These are phyloP conservation scores for Vigna nakashimae DNA, from an alignment of 306 rosid species.

Conservation along the genomic window DNA sequence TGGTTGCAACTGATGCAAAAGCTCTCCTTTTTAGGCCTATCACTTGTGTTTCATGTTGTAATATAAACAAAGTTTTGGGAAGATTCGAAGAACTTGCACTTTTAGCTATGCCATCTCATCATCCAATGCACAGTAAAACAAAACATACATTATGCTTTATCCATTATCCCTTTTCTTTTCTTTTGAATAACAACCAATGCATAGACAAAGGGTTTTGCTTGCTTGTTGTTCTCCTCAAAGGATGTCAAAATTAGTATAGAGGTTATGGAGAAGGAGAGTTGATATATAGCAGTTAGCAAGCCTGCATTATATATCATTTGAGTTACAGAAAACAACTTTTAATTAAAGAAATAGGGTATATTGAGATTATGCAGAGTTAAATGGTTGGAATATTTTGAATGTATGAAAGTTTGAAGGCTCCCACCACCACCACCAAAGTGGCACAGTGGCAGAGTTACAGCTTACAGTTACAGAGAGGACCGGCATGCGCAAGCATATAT, in stretches of 20 bases:
- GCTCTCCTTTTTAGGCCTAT: slow-evolving; percentile 48
- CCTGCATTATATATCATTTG: not conserved
- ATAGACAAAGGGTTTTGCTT: slow-evolving; percentile 5
- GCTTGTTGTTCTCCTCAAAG: not conserved
- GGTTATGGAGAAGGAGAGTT: slow-evolving; percentile 18
- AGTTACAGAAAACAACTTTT: slow-evolving; percentile 45
- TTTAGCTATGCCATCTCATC: slow-evolving; percentile 23
- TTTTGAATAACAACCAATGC: slow-evolving; percentile 11
- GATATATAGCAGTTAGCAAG: not conserved
- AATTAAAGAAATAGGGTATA: slow-evolving; percentile 2
- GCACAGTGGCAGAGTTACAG: slow-evolving; percentile 47
- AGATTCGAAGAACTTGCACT: slow-evolving; percentile 58
- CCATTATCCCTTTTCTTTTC: not conserved
- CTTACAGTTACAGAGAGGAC: slow-evolving; percentile 45
- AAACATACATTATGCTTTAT: slow-evolving; percentile 33
- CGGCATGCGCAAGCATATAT: slow-evolving; percentile 25
- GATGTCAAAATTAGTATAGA: not conserved
- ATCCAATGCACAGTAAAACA: slow-evolving; percentile 31
- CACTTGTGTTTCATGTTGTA: slow-evolving; percentile 40
- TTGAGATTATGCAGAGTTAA: slow-evolving; percentile 8
- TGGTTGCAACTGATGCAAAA: slow-evolving; percentile 13
- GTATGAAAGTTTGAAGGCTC: slow-evolving; percentile 33
- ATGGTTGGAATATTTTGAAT: slow-evolving; percentile 13
- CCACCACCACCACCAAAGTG: slow-evolving; percentile 34
- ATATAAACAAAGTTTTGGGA: slow-evolving; percentile 39